These are phyloP conservation scores for Trichoderma sp. DNA, from an alignment of 2,329 filamentous ascomycete genomes.

Conservation along the genomic window DNA sequence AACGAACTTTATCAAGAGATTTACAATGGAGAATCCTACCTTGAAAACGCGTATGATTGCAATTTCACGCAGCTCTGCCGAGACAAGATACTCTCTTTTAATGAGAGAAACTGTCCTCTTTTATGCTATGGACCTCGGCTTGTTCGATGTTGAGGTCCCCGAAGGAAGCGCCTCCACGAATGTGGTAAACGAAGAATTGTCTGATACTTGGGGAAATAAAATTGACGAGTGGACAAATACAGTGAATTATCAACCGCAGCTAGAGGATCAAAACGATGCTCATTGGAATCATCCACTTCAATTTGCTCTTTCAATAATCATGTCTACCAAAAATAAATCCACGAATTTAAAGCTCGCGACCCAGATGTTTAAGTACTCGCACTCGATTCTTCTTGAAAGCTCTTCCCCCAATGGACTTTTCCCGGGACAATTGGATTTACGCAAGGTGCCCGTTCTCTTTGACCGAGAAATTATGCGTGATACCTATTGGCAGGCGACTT, in stretches of 20 bases:
- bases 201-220: neutral
- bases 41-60: neutral
- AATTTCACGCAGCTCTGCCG: neutral
- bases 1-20: neutral
- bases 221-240: neutral
- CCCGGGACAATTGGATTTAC: neutral
- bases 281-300: neutral
- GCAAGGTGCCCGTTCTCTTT: neutral
- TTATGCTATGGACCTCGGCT: neutral
- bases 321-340: neutral
- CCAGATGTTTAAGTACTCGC: neutral
- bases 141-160: neutral
- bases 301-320: neutral
- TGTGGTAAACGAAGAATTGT: too few relatives aligned
- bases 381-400: neutral
- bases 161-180: too few relatives aligned
- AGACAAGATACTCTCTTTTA: neutral
- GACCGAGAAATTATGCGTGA: neutral
- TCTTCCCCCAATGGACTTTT: neutral
- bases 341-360: neutral
- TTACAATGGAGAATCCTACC: neutral
- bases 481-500: neutral
- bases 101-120: neutral
- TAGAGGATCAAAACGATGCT: neutral
- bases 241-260: neutral